Evolutionary conservation across 2,329 filamentous ascomycete genomes (phyloP).

Genomic region (Colletotrichum sp.): DNA sequence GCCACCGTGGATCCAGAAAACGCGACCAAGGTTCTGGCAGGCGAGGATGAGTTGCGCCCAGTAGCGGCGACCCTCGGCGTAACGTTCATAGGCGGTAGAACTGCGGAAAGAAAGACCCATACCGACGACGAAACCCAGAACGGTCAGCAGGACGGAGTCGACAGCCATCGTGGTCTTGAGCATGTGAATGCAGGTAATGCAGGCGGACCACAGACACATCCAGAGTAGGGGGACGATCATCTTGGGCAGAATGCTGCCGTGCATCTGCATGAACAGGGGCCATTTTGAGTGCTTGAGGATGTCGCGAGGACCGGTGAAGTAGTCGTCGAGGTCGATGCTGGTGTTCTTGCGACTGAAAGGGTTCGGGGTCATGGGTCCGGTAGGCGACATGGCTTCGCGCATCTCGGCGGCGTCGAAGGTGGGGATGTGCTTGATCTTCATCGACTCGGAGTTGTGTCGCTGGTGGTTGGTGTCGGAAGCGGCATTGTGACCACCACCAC

Average conservation of each 20-base stretch:
- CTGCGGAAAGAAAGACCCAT: constrained; percentile 79
- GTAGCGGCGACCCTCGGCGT: constrained; percentile 67
- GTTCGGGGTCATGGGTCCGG: constrained; percentile 32
- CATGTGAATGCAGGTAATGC: constrained; percentile 63
- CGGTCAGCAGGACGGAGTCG: constrained; percentile 68
- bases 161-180: constrained; percentile 42
- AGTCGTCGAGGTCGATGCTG: constrained; percentile 60
- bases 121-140: constrained; percentile 83
- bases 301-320: constrained; percentile 71
- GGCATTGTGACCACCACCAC: background rate
- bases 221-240: constrained; percentile 73
- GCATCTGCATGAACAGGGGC: constrained; percentile 76
- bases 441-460: background rate
- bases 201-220: constrained; percentile 68
- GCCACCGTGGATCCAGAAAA: constrained; percentile 83
- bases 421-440: constrained; percentile 11
- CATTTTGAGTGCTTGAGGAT: constrained; percentile 77
- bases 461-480: constrained; percentile 9
- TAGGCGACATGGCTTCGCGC: constrained; percentile 34
- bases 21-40: constrained; percentile 71
- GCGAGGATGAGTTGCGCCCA: constrained; percentile 68
- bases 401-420: constrained; percentile 12
- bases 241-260: constrained; percentile 76
- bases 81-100: constrained; percentile 79
- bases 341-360: constrained; percentile 36